These are phyloP conservation scores for Phyllosticta citrichinensis DNA, from an alignment of 2,329 filamentous ascomycete genomes.

Conservation along the genomic window DNA sequence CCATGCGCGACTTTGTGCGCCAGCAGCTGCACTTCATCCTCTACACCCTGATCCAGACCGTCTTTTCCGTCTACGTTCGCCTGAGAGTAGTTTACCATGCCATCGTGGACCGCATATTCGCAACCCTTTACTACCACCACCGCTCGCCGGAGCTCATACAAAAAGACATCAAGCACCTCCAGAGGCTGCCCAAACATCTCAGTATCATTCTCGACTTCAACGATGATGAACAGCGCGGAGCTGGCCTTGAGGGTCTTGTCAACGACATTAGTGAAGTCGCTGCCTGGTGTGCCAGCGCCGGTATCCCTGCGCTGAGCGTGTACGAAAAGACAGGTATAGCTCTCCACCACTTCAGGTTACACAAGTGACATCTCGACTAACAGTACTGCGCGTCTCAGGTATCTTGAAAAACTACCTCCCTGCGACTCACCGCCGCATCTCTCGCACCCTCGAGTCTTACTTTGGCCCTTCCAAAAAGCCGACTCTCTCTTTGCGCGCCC, in stretches of 20 bases:
- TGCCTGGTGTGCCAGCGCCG: conserved; percentile 85
- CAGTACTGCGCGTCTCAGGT: conserved; percentile 41
- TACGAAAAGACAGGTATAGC: conserved; percentile 80
- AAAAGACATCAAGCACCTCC: conserved; percentile 68
- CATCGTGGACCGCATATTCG: conserved; percentile 65
- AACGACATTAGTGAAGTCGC: conserved; percentile 86
- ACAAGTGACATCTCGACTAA: background rate
- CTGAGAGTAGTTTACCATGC: conserved; percentile 70
- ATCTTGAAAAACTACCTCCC: conserved; percentile 81
- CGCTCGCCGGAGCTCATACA: conserved; percentile 87
- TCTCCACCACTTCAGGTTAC: background rate
- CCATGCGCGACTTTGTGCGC: conserved; percentile 50
- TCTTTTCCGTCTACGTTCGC: conserved; percentile 85
- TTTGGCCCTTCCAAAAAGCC: conserved; percentile 63
- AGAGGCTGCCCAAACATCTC: conserved; percentile 70
- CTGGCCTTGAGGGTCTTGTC: conserved; percentile 70
- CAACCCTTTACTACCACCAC: conserved; percentile 89
- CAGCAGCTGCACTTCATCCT: conserved; percentile 55
- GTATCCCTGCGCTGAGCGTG: conserved; percentile 76
- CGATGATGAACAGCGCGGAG: conserved; percentile 51
- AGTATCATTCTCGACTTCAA: conserved; percentile 76
- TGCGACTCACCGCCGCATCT: conserved; percentile 70
- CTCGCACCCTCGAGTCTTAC: conserved; percentile 73
- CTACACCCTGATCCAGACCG: conserved; percentile 61
- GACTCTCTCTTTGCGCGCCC: conserved; percentile 61